Evolutionary conservation across 495 filamentous ascomycete genomes (phyloP).

Genomic region (Copromyces sp.): DNA sequence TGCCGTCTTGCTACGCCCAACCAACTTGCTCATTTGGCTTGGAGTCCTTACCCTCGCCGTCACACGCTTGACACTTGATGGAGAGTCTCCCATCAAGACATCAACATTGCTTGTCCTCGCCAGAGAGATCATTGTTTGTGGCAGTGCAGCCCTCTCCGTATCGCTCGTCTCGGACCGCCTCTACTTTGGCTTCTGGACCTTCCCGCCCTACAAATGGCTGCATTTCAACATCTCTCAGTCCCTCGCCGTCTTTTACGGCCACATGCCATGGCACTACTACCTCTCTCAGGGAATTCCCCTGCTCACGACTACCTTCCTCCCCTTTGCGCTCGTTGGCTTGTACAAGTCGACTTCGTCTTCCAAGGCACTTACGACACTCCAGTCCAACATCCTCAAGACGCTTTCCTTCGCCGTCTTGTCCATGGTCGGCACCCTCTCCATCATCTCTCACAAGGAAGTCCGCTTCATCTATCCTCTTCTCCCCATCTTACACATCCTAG

Average conservation of each 20-base stretch:
- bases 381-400: conserved; percentile 40
- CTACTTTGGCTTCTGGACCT: conserved; percentile 82
- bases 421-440: conserved; percentile 55
- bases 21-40: conserved; percentile 81
- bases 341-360: conserved; percentile 36
- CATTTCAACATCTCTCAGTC: conserved; percentile 86
- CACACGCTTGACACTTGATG: conserved; percentile 29
- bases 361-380: conserved; percentile 21
- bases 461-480: conserved; percentile 94
- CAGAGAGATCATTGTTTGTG: conserved; percentile 56
- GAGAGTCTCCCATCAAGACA: conserved; percentile 28
- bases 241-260: conserved; percentile 86
- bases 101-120: conserved; percentile 43
- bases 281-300: conserved; percentile 81
- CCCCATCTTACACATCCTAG: conserved; percentile 71
- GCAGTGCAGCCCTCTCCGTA: conserved; percentile 48
- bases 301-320: conserved; percentile 72
- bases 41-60: conserved; percentile 37
- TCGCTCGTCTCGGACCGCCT: conserved; percentile 63
- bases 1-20: conserved; percentile 83
- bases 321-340: conserved; percentile 59
- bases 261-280: conserved; percentile 88
- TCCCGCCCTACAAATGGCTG: conserved; percentile 81
- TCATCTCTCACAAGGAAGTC: conserved; percentile 93
- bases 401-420: conserved; percentile 50